Base-by-base conservation (phyloP, 441 rosid genomes). In the Populus tomentosa region DNA sequence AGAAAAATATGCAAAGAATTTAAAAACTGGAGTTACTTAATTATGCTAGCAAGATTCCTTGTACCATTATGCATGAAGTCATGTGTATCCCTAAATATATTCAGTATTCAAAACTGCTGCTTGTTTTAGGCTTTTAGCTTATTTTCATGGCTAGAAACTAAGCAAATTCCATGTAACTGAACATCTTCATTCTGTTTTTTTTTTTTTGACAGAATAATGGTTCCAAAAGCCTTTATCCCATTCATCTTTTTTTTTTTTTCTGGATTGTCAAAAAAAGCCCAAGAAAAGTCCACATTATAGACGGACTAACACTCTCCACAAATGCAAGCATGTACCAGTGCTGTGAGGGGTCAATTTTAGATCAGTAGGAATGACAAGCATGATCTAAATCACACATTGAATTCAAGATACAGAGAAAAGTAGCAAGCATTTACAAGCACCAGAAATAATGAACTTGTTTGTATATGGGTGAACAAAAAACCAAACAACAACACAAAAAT, bases 341-440 rank as follows among this genome's bases (percentile, higher is more conserved):
- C 7, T 16, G 59, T 50, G n/a, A 50, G 59, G 18, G 59, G 20
- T 16, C 6, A 16, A 50, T 16, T 50, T 16, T 50, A 50, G 20
- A 16, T 16, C 7, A 50, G 7, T 14, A 50, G n/a, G 59, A 50
- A 50, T 50, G 20, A 16, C n/a, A 50, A 50, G 59, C 59, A 16
- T 1, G 13, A 16, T 13, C 20, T 50, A 50, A 50, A 50, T 14
- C 59, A 50, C 59, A 50, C 6, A 16, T 50, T 50, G 59, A 16
- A 16, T 4, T 50, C 59, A 70, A 40, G 53, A 71, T 77, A 67
- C 0, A 53, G 30, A 61, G 21, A 53, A 33, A 72, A 21, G 7
- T 10, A 70, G 13, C 24, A 11, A 1, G 69, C 40, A 70, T 84
- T 77, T 81, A 89, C 98, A 94, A 50, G 59, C 59, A 50, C 20